These are phyloP conservation scores for Fusarium sp. DNA, from an alignment of 2,329 filamentous ascomycete genomes.

Conservation along the genomic window DNA sequence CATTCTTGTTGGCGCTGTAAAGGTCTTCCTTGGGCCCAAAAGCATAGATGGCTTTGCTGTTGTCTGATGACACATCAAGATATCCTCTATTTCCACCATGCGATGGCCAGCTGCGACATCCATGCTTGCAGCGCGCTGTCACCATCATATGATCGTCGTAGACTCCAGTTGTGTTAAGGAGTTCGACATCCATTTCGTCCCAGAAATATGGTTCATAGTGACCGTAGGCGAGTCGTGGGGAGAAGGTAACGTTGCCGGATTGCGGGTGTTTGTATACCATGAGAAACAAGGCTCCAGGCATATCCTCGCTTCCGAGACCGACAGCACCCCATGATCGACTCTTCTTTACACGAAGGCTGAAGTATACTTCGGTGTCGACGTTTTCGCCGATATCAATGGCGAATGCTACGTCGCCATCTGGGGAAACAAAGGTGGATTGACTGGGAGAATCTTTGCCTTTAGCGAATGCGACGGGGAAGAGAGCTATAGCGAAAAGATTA, in stretches of 20 bases:
- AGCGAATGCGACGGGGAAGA: slow-evolving; percentile 45
- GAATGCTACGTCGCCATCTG: slow-evolving; percentile 60
- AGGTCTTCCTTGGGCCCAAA: slow-evolving; percentile 62
- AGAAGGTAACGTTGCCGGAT: slow-evolving; percentile 65
- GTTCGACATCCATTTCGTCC: slow-evolving; percentile 56
- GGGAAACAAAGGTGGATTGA: slow-evolving; percentile 60
- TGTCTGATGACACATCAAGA: slow-evolving; percentile 62
- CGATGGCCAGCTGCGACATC: slow-evolving; percentile 64
- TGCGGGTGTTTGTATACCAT: slow-evolving; percentile 64
- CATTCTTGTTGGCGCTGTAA: slow-evolving; percentile 56
- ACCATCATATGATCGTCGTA: slow-evolving; percentile 60
- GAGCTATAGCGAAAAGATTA: slow-evolving; percentile 27
- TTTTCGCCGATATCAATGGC: slow-evolving; percentile 63
- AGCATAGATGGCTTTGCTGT: slow-evolving; percentile 67
- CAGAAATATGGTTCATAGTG: slow-evolving; percentile 65
- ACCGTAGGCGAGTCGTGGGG: slow-evolving; percentile 63
- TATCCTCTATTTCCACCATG: slow-evolving; percentile 52
- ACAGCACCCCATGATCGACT: slow-evolving; percentile 65
- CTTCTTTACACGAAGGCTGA: slow-evolving; percentile 63
- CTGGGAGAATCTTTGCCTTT: slow-evolving; percentile 46
- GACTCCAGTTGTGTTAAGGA: slow-evolving; percentile 62
- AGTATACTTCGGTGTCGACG: slow-evolving; percentile 62
- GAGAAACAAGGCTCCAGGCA: slow-evolving; percentile 65
- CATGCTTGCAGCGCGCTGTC: slow-evolving; percentile 62
- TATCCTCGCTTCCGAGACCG: slow-evolving; percentile 65